These are phyloP conservation scores for Chloromonas sp. DNA, from an alignment of 163 green algal genomes.

Conservation along the genomic window DNA sequence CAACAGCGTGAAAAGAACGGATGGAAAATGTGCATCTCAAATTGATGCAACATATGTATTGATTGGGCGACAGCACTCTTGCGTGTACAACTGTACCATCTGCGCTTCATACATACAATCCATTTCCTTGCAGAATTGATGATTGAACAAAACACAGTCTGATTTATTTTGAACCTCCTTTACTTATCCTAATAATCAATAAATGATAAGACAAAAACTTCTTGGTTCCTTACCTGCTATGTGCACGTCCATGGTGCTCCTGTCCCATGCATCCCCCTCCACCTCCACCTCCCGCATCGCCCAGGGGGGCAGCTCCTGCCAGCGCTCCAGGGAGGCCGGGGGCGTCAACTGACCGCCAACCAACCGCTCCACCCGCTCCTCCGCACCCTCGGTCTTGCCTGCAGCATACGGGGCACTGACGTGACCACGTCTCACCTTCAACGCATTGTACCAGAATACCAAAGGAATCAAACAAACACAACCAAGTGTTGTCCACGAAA, in stretches of 20 bases:
- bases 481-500: too few species aligned
- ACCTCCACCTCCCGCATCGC: conserved; percentile 18
- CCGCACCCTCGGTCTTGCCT: conserved; percentile 74
- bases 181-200: neutral
- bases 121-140: too few species aligned
- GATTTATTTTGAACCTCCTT: neutral
- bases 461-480: too few species aligned
- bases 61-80: neutral
- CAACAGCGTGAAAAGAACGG: neutral
- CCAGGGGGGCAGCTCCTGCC: conserved; percentile 16
- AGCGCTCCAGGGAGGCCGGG: conserved; percentile 28
- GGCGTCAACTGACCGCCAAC: conserved; percentile 64
- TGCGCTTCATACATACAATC: too few species aligned
- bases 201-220: neutral
- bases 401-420: neutral
- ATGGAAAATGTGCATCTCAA: neutral
- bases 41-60: neutral
- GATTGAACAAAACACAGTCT: too few species aligned
- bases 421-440: too few species aligned
- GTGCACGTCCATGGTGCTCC: conserved; percentile 71
- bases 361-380: conserved; percentile 59
- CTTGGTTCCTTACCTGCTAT: conserved; percentile 57
- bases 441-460: too few species aligned
- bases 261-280: conserved; percentile 67
- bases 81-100: neutral